phyloP scores from a whole-genome alignment of 1,139 yeast genomes.

The Hansenula anomala region DNA sequence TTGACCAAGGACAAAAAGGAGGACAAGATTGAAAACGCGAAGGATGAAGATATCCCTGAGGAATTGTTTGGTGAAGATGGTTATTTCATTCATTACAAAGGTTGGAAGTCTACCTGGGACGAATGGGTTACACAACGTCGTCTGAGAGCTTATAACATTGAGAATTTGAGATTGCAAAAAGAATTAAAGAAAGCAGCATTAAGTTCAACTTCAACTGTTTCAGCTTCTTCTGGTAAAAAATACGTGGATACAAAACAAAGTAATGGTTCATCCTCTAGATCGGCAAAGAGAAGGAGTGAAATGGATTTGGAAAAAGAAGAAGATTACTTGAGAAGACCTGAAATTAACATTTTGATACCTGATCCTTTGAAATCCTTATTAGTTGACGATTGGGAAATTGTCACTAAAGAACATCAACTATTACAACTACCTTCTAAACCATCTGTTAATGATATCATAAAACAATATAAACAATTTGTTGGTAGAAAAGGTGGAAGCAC shows the following conservation, averaged over 20 bases:
- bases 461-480: constrained; percentile 33
- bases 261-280: constrained; percentile 6
- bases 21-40: constrained; percentile 25
- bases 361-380: constrained; percentile 62
- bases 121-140: constrained; percentile 86
- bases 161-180: constrained; percentile 60
- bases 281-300: constrained; percentile 18
- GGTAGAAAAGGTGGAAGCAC: constrained; percentile 27
- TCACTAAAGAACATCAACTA: constrained; percentile 74
- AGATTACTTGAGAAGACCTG: constrained; percentile 38
- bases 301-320: constrained; percentile 28
- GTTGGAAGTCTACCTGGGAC: constrained; percentile 97
- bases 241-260: constrained; percentile 9
- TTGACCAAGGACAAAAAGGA: constrained; percentile 31
- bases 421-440: constrained; percentile 55
- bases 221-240: constrained; percentile 12
- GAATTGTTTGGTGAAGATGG: constrained; percentile 36
- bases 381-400: constrained; percentile 90
- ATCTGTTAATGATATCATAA: constrained; percentile 48
- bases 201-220: constrained; percentile 14
- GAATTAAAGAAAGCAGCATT: constrained; percentile 51
- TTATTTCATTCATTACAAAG: constrained; percentile 82
- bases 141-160: constrained; percentile 64
- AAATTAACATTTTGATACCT: constrained; percentile 53
- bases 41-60: constrained; percentile 38